Evolutionary conservation across 106 monocot genomes (phyloP).

Genomic region (Allium sativum): DNA sequence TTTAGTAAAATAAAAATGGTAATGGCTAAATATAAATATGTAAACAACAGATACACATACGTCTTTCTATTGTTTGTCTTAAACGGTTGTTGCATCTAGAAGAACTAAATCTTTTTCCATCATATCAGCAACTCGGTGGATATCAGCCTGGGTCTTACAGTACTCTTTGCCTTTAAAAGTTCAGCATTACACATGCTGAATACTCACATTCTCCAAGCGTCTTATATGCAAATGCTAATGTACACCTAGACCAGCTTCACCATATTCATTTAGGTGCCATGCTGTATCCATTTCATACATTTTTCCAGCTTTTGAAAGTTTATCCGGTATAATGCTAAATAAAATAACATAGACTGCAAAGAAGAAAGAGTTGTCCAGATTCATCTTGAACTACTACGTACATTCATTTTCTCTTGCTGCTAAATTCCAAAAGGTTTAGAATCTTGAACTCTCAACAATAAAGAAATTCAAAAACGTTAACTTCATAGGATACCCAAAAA

Average conservation of each 20-base stretch:
- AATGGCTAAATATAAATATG: conserved; percentile 1
- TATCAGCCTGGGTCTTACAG: conserved; percentile 70
- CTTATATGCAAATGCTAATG: conserved; percentile 69
- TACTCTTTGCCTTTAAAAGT: conserved; percentile 72
- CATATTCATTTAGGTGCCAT: conserved; percentile 76
- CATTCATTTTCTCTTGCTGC: conserved; percentile 89
- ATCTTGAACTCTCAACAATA: conserved; percentile 63
- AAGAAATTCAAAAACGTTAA: no score
- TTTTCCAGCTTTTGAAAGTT: conserved; percentile 73
- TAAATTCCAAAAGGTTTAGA: conserved; percentile 85
- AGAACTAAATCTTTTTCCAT: conserved; percentile 78
- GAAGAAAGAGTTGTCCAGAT: conserved; percentile 60
- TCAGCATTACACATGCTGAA: conserved; percentile 71
- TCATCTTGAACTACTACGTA: conserved; percentile 69
- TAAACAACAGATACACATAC: conserved; percentile 20
- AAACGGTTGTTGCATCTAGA: conserved; percentile 82
- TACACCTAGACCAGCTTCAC: conserved; percentile 79
- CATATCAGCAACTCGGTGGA: conserved; percentile 62
- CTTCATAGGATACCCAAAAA: no score
- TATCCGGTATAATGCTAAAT: conserved; percentile 70
- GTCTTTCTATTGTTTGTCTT: conserved; percentile 88
- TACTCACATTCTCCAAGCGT: conserved; percentile 74
- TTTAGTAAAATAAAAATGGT: conserved; percentile 1
- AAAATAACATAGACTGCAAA: conserved; percentile 28
- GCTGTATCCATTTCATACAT: conserved; percentile 47